phyloP scores from a whole-genome alignment of 306 rosid species.

The Bauhinia variegata region DNA sequence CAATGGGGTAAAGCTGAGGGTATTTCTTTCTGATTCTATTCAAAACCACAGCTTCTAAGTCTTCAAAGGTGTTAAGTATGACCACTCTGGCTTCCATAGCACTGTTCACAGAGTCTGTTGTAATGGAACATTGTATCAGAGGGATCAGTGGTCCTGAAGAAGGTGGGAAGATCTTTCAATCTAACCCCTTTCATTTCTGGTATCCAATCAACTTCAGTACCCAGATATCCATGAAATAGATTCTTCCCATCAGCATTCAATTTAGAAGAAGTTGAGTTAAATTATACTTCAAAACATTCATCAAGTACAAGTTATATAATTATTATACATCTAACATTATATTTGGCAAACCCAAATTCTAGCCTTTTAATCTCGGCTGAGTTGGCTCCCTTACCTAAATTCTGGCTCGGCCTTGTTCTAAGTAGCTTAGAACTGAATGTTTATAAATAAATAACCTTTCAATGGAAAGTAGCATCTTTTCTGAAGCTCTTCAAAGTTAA shows the following conservation, averaged over 20 bases:
- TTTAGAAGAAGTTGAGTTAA: not conserved
- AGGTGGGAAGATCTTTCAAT: slow-evolving; percentile 45
- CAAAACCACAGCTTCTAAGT: slow-evolving; percentile 40
- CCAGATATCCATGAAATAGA: slow-evolving; percentile 36
- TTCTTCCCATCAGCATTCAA: slow-evolving; percentile 34
- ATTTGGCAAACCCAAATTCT: too few relatives aligned
- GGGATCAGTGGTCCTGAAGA: slow-evolving; percentile 36
- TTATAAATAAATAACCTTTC: slow-evolving; percentile 37
- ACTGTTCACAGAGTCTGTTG: slow-evolving; percentile 32
- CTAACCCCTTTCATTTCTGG: slow-evolving; percentile 41
- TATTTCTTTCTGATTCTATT: slow-evolving; percentile 33
- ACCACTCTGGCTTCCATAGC: slow-evolving; percentile 38
- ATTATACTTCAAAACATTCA: too few relatives aligned
- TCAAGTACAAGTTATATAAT: too few relatives aligned
- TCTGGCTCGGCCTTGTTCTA: too few relatives aligned
- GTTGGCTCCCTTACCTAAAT: too few relatives aligned
- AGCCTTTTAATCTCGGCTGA: too few relatives aligned
- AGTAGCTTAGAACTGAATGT: too few relatives aligned
- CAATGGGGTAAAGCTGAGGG: slow-evolving; percentile 41
- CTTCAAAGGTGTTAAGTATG: slow-evolving; percentile 46
- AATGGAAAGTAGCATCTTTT: slow-evolving; percentile 46
- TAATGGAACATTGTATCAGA: slow-evolving; percentile 42
- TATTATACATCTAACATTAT: too few relatives aligned
- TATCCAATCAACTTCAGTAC: slow-evolving; percentile 46
- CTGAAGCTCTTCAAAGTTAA: slow-evolving; percentile 34